These are phyloP conservation scores for Grammothele lineata DNA, from an alignment of 768 basidiomycete genomes.

Conservation along the genomic window DNA sequence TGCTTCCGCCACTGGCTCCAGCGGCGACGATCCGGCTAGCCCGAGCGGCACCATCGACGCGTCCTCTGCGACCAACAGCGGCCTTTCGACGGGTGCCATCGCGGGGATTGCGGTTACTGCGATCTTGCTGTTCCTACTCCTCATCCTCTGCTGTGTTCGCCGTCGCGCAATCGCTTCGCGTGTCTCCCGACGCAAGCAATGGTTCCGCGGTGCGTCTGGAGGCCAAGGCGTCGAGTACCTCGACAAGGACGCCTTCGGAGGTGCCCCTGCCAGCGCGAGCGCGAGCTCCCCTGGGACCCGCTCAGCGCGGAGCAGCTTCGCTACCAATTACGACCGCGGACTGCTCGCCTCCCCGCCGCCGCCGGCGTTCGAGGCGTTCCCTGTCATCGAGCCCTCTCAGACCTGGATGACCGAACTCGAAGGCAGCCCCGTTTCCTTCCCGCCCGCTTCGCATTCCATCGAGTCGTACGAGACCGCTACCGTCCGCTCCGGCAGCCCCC, in stretches of 20 bases:
- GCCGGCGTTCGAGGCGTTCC: not conserved
- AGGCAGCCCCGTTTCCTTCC: conserved; percentile 10
- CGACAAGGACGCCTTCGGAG: conserved; percentile 10
- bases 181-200: conserved; percentile 36
- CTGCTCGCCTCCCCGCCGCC: conserved; percentile 9
- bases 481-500: conserved; percentile 15
- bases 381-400: conserved; percentile 4
- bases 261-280: not conserved
- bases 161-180: conserved; percentile 42
- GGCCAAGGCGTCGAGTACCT: conserved; percentile 10
- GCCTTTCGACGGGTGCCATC: conserved; percentile 42
- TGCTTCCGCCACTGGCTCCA: not conserved
- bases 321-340: conserved; percentile 41
- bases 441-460: conserved; percentile 11
- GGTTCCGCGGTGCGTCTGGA: conserved; percentile 36
- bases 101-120: conserved; percentile 39
- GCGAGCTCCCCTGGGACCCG: conserved; percentile 4
- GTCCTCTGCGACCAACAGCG: conserved; percentile 15
- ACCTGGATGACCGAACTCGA: conserved; percentile 13
- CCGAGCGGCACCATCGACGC: not conserved
- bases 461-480: conserved; percentile 15
- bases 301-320: conserved; percentile 56
- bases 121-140: conserved; percentile 26
- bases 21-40: too few species aligned
- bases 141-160: conserved; percentile 42